Evolutionary conservation across 1,284 basidiomycete species (phyloP).

Genomic region (Puccinia polysora): DNA sequence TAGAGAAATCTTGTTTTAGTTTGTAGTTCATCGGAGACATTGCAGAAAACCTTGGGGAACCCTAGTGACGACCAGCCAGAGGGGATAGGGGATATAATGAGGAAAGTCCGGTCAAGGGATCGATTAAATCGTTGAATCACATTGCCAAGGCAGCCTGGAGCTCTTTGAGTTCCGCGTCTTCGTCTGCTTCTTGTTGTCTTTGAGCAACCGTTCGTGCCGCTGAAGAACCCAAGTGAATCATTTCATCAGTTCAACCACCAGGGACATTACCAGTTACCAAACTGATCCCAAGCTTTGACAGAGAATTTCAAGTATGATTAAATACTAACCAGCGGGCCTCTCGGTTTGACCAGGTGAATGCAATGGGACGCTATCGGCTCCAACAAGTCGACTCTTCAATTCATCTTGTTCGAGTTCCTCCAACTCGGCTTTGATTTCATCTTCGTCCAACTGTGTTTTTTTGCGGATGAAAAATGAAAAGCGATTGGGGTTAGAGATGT

Average conservation of each 20-base stretch:
- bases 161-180: slow-evolving; percentile 83
- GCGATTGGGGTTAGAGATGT: slow-evolving; percentile 14
- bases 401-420: slow-evolving; percentile 87
- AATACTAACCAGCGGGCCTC: slow-evolving; percentile 58
- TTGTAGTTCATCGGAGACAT: no score
- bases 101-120: no score
- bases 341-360: slow-evolving; percentile 69
- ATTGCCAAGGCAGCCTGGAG: slow-evolving; percentile 87
- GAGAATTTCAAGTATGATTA: neutral
- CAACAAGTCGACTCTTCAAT: slow-evolving; percentile 78
- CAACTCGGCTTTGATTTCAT: slow-evolving; percentile 75
- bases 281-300: no score
- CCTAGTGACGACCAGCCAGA: no score
- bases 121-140: slow-evolving; percentile 57
- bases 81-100: no score
- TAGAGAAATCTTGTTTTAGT: no score
- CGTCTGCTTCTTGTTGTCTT: slow-evolving; percentile 70
- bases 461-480: neutral
- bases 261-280: no score
- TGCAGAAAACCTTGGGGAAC: no score
- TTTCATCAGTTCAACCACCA: no score
- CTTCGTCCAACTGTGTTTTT: slow-evolving; percentile 57
- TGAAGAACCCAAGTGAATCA: slow-evolving; percentile 30
- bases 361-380: slow-evolving; percentile 82
- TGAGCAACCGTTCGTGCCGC: slow-evolving; percentile 52